Conservation (phyloP, 2,329 filamentous ascomycete species). For the Alternaria dauci region DNA sequence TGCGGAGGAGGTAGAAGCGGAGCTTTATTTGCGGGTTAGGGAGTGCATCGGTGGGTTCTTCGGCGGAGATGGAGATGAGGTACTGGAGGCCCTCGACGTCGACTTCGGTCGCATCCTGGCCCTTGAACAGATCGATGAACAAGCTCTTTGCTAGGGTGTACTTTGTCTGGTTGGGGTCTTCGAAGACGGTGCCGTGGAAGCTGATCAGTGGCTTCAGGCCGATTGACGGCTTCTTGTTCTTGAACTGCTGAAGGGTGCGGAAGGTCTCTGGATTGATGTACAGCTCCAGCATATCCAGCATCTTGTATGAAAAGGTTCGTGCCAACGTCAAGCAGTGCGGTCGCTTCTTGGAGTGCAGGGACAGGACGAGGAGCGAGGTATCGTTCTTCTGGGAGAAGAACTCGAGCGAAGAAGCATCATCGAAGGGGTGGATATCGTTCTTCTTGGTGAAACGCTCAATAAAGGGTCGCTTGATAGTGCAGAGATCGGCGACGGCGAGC, state of each 20-base stretch:
- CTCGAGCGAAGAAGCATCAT: slow-evolving; percentile 84
- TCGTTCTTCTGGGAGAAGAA: slow-evolving; percentile 99
- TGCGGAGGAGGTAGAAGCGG: slow-evolving; percentile 85
- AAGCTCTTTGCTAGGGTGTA: slow-evolving; percentile 89
- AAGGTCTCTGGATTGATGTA: slow-evolving; percentile 79
- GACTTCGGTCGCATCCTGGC: slow-evolving; percentile 79
- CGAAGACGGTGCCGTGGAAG: slow-evolving; percentile 90
- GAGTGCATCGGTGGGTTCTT: slow-evolving; percentile 59
- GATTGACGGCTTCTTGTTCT: slow-evolving; percentile 68
- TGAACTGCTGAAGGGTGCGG: slow-evolving; percentile 76
- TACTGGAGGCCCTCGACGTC: slow-evolving; percentile 97
- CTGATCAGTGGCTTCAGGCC: slow-evolving; percentile 88
- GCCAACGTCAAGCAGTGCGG: slow-evolving; percentile 86
- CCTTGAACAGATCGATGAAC: slow-evolving; percentile 90
- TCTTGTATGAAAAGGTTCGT: slow-evolving; percentile 83
- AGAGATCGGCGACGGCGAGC: slow-evolving; percentile 84
- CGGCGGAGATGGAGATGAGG: slow-evolving; percentile 80
- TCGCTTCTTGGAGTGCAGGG: slow-evolving; percentile 90
- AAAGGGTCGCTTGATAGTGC: slow-evolving; percentile 83
- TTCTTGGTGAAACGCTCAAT: slow-evolving; percentile 96
- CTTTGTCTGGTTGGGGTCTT: slow-evolving; percentile 78
- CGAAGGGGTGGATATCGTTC: slow-evolving; percentile 94
- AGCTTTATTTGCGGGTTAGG: slow-evolving; percentile 64
- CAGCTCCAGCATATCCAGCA: slow-evolving; percentile 95
- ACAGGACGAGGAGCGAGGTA: slow-evolving; percentile 83